phyloP scores from a whole-genome alignment of 139 green algal species.

The Chlamydomonas sp. region DNA sequence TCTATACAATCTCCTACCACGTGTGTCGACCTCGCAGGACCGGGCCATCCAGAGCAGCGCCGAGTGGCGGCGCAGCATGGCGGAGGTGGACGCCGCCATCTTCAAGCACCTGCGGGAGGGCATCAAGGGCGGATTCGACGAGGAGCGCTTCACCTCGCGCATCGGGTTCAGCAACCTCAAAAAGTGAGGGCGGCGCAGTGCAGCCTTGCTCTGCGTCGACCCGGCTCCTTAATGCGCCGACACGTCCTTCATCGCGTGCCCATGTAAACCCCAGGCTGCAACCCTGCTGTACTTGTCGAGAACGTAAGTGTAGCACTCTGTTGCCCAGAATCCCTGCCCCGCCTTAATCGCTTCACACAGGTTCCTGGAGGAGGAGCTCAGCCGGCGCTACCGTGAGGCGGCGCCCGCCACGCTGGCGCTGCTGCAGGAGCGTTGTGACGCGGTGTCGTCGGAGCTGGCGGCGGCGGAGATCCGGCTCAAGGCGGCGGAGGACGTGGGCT shows the following conservation, averaged over 20 bases:
- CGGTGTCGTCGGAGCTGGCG: constrained; percentile 72
- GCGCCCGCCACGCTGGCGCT: constrained; percentile 86
- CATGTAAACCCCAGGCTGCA: not conserved
- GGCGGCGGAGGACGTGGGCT: constrained; percentile 76
- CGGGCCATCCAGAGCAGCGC: constrained; percentile 65
- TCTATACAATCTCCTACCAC: too few relatives aligned
- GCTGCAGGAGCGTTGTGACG: constrained; percentile 86
- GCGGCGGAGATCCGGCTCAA: constrained; percentile 69
- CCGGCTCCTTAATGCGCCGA: not conserved
- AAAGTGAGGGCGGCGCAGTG: constrained; percentile 53
- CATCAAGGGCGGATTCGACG: constrained; percentile 87
- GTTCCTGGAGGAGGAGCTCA: constrained; percentile 90
- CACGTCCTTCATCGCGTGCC: not conserved
- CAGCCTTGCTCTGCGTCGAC: not conserved
- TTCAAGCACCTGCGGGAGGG: constrained; percentile 69
- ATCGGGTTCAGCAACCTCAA: constrained; percentile 89
- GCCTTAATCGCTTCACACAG: constrained; percentile 40
- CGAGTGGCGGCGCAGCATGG: constrained; percentile 84
- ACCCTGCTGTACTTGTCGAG: too few relatives aligned
- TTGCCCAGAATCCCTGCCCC: not conserved
- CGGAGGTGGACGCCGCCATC: constrained; percentile 76
- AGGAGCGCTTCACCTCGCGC: constrained; percentile 80
- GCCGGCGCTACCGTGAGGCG: constrained; percentile 83
- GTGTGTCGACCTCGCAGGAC: constrained; percentile 62
- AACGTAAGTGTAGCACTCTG: not conserved